Evolutionary conservation across 75 land plant genomes (phyloP).

Genomic region (Cupressus sempervirens): DNA sequence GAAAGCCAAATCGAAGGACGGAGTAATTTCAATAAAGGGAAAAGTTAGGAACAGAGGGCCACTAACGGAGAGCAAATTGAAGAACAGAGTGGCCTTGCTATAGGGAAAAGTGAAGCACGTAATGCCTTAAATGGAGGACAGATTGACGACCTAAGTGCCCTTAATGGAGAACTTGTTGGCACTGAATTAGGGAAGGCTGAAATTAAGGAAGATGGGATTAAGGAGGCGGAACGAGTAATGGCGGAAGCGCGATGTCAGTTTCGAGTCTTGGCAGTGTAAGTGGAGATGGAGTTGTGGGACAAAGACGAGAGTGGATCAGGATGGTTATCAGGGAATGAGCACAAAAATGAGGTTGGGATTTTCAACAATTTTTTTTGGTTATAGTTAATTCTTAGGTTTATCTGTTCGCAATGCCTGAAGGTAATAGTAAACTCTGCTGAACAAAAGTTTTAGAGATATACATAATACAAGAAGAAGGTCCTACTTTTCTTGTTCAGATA

Average conservation of each 20-base stretch:
- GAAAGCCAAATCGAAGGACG: background rate
- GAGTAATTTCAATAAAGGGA: background rate
- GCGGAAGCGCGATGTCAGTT: constrained; percentile 8
- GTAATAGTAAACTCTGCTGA: too few relatives aligned
- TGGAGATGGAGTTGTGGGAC: constrained; percentile 5
- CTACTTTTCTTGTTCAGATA: too few relatives aligned
- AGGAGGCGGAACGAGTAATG: constrained; percentile 48
- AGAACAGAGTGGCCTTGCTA: background rate
- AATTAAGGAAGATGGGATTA: constrained; percentile 12
- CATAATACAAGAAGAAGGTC: too few relatives aligned
- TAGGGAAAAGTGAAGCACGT: background rate
- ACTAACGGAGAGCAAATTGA: background rate
- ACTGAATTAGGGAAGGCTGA: background rate
- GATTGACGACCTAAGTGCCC: background rate
- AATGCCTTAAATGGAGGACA: background rate
- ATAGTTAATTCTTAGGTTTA: background rate
- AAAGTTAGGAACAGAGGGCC: background rate
- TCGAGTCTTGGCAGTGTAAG: constrained; percentile 12
- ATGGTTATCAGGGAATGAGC: constrained; percentile 50
- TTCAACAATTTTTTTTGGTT: background rate
- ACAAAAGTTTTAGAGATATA: too few relatives aligned
- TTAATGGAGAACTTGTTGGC: background rate
- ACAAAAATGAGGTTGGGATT: constrained; percentile 48
- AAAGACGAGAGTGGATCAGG: background rate
- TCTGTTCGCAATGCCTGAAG: too few relatives aligned